A percentile compares a stretch with the other conserved stretches of the same genome.
These are phyloP conservation scores for Suhomyces chickasaworum DNA, from an alignment of 1,139 yeast genomes.

Conservation along the genomic window DNA sequence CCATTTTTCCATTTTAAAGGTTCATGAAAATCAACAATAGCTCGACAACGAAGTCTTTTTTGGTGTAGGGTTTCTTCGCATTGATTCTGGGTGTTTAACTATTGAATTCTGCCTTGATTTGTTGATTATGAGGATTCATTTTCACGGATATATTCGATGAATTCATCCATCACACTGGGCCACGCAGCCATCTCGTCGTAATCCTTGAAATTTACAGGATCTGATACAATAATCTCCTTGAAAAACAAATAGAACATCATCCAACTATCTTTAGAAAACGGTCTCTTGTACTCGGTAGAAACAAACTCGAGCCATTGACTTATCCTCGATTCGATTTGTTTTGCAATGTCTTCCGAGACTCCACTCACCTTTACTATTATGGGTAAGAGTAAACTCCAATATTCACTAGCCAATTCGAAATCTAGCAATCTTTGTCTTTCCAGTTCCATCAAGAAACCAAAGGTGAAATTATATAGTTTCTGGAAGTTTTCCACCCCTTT, in stretches of 20 bases:
- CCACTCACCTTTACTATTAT: constrained; percentile 19
- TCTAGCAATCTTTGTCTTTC: constrained; percentile 58
- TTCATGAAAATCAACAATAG: too few relatives aligned
- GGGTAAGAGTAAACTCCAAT: constrained; percentile 71
- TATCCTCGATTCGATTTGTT: constrained; percentile 26
- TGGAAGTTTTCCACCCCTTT: constrained; percentile 42
- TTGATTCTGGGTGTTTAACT: too few relatives aligned
- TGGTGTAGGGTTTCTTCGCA: too few relatives aligned
- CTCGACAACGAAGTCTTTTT: too few relatives aligned
- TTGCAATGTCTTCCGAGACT: neutral
- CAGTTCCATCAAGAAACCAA: constrained; percentile 63
- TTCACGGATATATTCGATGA: constrained; percentile 60
- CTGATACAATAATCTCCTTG: constrained; percentile 48
- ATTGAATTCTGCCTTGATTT: too few relatives aligned
- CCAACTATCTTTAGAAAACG: constrained; percentile 78
- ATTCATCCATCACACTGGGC: constrained; percentile 90
- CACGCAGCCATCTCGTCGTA: constrained; percentile 86
- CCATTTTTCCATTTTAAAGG: too few relatives aligned
- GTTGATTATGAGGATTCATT: constrained; percentile 14
- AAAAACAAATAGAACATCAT: constrained; percentile 75
- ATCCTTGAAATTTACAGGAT: constrained; percentile 47
- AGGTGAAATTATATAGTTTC: constrained; percentile 68
- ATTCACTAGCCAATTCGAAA: constrained; percentile 66
- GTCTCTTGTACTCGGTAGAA: constrained; percentile 37
- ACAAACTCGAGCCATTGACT: constrained; percentile 58